phyloP scores from a whole-genome alignment of 306 rosid species.

The Gleditsia sinensis region DNA sequence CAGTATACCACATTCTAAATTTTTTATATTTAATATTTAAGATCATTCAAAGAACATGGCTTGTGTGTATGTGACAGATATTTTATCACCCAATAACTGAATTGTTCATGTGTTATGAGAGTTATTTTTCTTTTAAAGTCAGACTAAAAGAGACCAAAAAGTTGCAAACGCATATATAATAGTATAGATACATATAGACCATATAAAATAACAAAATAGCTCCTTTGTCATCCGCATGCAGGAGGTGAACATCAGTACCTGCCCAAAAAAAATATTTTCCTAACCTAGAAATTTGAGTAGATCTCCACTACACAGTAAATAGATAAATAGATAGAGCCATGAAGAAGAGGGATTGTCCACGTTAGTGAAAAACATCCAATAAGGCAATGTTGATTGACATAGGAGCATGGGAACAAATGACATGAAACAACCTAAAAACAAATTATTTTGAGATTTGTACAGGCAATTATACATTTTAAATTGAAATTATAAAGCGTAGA shows the following conservation, averaged over 20 bases:
- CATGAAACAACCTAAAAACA: conserved; percentile 12
- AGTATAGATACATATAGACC: conserved; percentile 15
- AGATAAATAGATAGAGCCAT: neutral
- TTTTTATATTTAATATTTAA: too few species aligned
- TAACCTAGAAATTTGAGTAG: neutral
- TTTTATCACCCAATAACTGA: too few species aligned
- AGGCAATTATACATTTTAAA: conserved; percentile 2
- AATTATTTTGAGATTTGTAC: neutral
- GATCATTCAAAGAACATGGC: too few species aligned
- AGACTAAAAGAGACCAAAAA: too few species aligned
- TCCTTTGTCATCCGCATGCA: neutral
- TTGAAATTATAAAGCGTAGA: neutral
- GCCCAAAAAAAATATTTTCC: neutral
- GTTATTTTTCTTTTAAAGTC: too few species aligned
- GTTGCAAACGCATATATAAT: too few species aligned
- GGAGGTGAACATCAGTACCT: neutral
- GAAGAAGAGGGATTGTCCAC: neutral
- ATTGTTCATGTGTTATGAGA: too few species aligned
- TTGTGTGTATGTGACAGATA: too few species aligned
- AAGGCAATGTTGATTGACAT: neutral
- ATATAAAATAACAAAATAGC: conserved; percentile 7
- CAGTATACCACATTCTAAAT: too few species aligned
- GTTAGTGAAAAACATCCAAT: neutral
- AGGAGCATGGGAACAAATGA: neutral
- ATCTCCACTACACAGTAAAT: neutral